Base-by-base conservation (phyloP, 2,329 filamentous ascomycete species). In the Trichoderma guizhouense region DNA sequence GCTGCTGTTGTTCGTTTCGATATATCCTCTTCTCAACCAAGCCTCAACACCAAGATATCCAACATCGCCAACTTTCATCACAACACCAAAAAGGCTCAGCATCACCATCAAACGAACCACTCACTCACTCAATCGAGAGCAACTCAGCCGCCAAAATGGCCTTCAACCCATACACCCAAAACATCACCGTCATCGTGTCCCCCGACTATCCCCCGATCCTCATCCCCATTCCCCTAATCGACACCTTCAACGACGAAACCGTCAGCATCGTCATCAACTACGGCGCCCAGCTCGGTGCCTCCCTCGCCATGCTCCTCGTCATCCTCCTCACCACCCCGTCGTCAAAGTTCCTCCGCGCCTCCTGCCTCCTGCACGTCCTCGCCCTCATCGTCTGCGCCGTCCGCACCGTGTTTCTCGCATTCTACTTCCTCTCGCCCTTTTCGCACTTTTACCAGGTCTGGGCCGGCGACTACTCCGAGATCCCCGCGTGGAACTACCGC, bases 261-360 rank as follows among this genome's bases (percentile, higher is more conserved):
- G 72, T 80, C 74, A 81, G 79, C 76, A 79, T 82, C 30, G 79
- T 78, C 78, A 89, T 93, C 83, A 91, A 90, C 81, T 93, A 91
- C 78, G 90, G 88, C 67, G 82, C 87, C 21, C 92, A 95, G 79
- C 85, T 94, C 66, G 93, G 93, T 34, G 89, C 91, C 28, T 89
- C 88, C 61, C 74, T 91, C 71, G 81, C 91, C 73, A 87, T 94
- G 77, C 83, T 95, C 21, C 75, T 91, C 57, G 84, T 92, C 34
- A 83, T 95, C 3, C 81, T 94, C 12, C 77, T 91, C 72, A 86
- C 95, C 79, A 94, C 92, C 0, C 88, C 88, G 24, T 79, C 84
- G 0, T 84, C 88, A 74, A 94, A 93, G 79, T 87, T 92, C 72
- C 82, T 83, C 67, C 90, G 91, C 2, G 78, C 84, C 0, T 86